Conservation (phyloP, 257 asterid species). For the Thymus quinquecostatus region DNA sequence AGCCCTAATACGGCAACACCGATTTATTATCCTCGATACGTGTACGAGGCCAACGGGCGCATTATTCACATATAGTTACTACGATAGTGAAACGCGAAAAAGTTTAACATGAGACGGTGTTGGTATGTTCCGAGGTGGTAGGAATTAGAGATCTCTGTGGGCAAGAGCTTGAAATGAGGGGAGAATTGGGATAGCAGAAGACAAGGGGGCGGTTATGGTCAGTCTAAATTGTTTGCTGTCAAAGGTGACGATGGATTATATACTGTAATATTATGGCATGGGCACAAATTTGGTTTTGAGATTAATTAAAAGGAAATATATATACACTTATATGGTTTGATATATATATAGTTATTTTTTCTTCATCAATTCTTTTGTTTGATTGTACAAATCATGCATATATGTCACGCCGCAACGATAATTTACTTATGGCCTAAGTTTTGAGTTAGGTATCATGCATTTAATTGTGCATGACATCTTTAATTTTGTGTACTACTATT, state of each 20-base stretch:
- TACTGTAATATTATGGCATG: conserved; percentile 18
- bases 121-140: conserved; percentile 29
- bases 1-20: not conserved
- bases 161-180: not conserved
- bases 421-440: too few relatives aligned
- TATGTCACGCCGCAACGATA: too few relatives aligned
- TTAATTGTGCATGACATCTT: too few relatives aligned
- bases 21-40: not conserved
- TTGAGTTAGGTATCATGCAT: too few relatives aligned
- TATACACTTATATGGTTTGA: too few relatives aligned
- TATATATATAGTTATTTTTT: not conserved
- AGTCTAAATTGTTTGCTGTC: conserved; percentile 4
- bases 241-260: not conserved
- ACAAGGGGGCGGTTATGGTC: conserved; percentile 26
- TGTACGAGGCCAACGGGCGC: not conserved
- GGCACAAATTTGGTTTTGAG: not conserved
- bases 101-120: not conserved
- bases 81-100: not conserved
- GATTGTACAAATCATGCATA: too few relatives aligned
- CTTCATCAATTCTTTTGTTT: too few relatives aligned
- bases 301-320: not conserved
- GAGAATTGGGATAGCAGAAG: conserved; percentile 21
- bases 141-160: conserved; percentile 29
- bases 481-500: too few relatives aligned
- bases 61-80: too few relatives aligned